These are phyloP conservation scores for Penicillium sp. DNA, from an alignment of 2,329 filamentous ascomycete species.

Conservation along the genomic window DNA sequence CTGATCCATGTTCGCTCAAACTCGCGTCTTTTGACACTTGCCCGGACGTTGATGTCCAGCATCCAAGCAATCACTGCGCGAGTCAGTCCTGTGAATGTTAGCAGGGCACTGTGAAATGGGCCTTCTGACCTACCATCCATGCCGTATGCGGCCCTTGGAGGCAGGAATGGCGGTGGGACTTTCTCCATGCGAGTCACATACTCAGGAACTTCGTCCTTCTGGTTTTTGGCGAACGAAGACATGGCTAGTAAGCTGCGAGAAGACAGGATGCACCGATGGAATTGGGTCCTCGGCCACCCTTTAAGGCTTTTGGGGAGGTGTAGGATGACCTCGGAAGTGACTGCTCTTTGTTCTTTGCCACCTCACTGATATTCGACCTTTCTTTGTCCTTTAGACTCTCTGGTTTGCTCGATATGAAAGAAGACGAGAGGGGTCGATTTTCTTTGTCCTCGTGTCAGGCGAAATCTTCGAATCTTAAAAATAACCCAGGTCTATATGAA, in stretches of 20 bases:
- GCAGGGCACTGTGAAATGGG: neutral
- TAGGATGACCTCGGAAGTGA: no score
- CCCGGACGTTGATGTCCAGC: conserved; percentile 5
- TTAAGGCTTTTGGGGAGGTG: no score
- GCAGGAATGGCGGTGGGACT: conserved; percentile 2
- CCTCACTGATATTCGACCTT: no score
- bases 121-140: neutral
- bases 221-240: neutral
- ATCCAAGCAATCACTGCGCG: conserved; percentile 11
- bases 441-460: no score
- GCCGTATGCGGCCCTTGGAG: neutral
- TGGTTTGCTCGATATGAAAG: no score
- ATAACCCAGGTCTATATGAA: neutral
- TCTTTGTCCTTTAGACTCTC: no score
- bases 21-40: conserved; percentile 6
- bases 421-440: no score
- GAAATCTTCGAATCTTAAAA: no score
- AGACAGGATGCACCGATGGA: neutral
- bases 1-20: conserved; percentile 4
- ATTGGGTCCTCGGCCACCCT: no score
- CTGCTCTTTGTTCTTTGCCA: no score
- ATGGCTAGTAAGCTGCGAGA: neutral
- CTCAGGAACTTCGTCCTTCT: neutral
- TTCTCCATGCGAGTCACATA: conserved; percentile 6
- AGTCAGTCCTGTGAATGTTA: conserved; percentile 2